Conservation (phyloP, 352 stramenopile species). For the Phytophthora tubulina region DNA sequence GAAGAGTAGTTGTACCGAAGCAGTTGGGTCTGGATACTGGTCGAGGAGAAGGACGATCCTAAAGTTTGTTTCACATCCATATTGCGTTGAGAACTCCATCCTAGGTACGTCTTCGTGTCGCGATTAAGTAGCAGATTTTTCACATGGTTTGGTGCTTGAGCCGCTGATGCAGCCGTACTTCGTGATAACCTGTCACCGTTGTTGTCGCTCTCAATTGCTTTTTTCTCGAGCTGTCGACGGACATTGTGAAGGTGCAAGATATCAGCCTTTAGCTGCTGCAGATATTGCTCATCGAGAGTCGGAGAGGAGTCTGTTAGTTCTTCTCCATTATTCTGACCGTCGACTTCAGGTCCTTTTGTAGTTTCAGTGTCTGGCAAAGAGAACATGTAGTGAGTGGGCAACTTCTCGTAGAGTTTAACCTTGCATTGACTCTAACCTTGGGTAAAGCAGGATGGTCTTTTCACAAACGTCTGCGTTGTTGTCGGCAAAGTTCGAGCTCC, state of each 20-base stretch:
- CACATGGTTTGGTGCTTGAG: constrained; percentile 52
- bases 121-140: constrained; percentile 75
- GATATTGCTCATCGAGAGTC: constrained; percentile 53
- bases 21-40: constrained; percentile 43
- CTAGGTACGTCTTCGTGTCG: constrained; percentile 37
- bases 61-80: constrained; percentile 6
- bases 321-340: constrained; percentile 1
- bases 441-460: constrained; percentile 31
- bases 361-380: constrained; percentile 7
- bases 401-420: too few relatives aligned
- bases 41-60: constrained; percentile 2
- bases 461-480: constrained; percentile 12
- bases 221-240: constrained; percentile 31
- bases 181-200: constrained; percentile 1
- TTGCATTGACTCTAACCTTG: constrained; percentile 15
- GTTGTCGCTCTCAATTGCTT: constrained; percentile 9
- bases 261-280: constrained; percentile 67
- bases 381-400: not conserved
- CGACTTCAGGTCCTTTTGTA: constrained; percentile 8
- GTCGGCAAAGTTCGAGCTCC: constrained; percentile 29
- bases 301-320: not conserved
- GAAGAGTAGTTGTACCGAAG: constrained; percentile 61
- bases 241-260: constrained; percentile 53
- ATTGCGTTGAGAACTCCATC: constrained; percentile 23
- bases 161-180: not conserved